A percentile compares a stretch with the other conserved stretches of the same genome.
Conservation (phyloP, 306 rosid species). For the Sicyos baderoa region DNA sequence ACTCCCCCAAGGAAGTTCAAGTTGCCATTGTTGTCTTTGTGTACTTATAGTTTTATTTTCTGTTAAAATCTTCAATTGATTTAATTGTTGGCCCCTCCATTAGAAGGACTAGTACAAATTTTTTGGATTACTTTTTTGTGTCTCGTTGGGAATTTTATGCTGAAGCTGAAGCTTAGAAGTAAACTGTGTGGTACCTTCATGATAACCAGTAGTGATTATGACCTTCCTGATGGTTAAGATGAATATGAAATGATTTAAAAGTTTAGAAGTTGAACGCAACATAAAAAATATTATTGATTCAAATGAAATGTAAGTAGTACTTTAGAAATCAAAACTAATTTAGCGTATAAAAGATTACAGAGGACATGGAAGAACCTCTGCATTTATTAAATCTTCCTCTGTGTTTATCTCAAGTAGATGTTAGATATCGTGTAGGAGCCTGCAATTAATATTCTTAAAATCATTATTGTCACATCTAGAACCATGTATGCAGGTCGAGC, state of each 20-base stretch:
- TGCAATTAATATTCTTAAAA: not conserved
- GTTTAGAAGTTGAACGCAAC: not conserved
- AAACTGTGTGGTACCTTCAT: not conserved
- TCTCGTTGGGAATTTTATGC: not conserved
- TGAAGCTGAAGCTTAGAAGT: not conserved
- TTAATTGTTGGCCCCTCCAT: not conserved
- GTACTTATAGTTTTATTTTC: not conserved
- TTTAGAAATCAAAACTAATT: not conserved
- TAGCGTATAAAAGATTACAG: not conserved
- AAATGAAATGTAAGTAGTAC: not conserved
- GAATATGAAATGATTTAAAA: not conserved
- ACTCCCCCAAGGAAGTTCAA: not conserved
- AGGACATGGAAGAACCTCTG: not conserved
- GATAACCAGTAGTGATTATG: not conserved
- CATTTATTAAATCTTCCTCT: not conserved
- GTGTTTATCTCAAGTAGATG: not conserved
- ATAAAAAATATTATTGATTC: not conserved
- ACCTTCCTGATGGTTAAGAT: not conserved
- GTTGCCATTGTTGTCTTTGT: not conserved
- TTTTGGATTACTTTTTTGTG: not conserved
- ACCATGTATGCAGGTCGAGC: conserved; percentile 61
- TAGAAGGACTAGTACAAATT: not conserved
- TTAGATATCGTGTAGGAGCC: not conserved
- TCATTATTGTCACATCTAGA: conserved; percentile 17
- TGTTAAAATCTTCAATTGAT: not conserved